Conservation (phyloP, 768 basidiomycete species). For the Gymnopilus dilepis region DNA sequence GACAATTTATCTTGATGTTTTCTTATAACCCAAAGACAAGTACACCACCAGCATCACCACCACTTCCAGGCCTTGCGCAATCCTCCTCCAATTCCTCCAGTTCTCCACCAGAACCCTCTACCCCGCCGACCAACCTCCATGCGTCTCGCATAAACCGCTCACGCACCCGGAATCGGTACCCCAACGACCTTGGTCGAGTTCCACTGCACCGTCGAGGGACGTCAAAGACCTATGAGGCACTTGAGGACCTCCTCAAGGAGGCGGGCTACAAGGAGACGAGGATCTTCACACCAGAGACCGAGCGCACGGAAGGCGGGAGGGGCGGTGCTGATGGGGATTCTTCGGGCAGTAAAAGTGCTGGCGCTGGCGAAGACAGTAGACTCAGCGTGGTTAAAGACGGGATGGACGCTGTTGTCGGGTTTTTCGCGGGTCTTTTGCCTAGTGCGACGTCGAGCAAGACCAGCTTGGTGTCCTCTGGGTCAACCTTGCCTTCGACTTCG, state of each 20-base stretch:
- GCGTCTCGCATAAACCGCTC: conserved; percentile 19
- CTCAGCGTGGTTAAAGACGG: conserved; percentile 50
- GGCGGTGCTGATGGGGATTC: conserved; percentile 30
- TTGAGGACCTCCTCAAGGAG: conserved; percentile 85
- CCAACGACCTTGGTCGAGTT: conserved; percentile 62
- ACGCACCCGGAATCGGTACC: conserved; percentile 55
- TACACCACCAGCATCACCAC: conserved; percentile 34
- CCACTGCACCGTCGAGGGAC: conserved; percentile 81
- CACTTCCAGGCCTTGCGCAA: conserved; percentile 46
- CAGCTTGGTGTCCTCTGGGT: conserved; percentile 9
- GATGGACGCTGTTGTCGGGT: conserved; percentile 69
- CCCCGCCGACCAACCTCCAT: conserved; percentile 41
- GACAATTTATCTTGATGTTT: neutral
- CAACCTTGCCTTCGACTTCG: neutral
- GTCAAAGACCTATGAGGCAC: conserved; percentile 79
- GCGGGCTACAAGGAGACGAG: conserved; percentile 94
- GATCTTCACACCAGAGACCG: conserved; percentile 84
- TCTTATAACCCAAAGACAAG: conserved; percentile 13
- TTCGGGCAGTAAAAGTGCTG: neutral
- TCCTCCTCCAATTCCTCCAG: conserved; percentile 44
- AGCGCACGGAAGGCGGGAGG: conserved; percentile 46
- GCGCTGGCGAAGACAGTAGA: conserved; percentile 31
- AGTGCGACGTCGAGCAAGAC: conserved; percentile 32
- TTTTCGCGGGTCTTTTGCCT: conserved; percentile 66
- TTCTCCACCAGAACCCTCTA: conserved; percentile 47